Evolutionary conservation across 2,329 filamentous ascomycete genomes (phyloP).

Genomic region (Sclerotinia subarctica): DNA sequence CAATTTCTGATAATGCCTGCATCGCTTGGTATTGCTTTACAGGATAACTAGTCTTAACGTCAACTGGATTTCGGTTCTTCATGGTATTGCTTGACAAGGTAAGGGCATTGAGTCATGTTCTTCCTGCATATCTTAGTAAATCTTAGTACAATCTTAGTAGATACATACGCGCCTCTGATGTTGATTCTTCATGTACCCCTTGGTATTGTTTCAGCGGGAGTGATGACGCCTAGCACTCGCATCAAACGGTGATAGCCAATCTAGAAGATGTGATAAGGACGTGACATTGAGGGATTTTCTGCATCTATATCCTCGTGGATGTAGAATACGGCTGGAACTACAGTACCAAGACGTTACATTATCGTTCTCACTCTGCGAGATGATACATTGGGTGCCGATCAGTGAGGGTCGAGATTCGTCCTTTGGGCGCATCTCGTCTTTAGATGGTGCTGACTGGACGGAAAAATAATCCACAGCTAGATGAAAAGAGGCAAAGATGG

Average conservation of each 20-base stretch:
- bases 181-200: constrained; percentile 1
- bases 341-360: constrained; percentile 18
- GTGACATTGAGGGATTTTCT: constrained; percentile 18
- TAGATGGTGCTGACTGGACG: background rate
- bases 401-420: constrained; percentile 12
- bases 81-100: constrained; percentile 2
- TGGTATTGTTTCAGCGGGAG: background rate
- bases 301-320: constrained; percentile 13
- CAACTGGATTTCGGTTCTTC: background rate
- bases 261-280: constrained; percentile 11
- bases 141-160: constrained; percentile 1
- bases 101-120: background rate
- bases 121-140: constrained; percentile 2
- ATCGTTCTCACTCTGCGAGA: background rate
- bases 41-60: background rate
- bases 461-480: constrained; percentile 4
- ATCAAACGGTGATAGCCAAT: background rate
- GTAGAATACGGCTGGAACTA: background rate
- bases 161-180: background rate
- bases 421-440: background rate
- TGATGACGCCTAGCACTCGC: background rate
- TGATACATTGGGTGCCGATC: constrained; percentile 12
- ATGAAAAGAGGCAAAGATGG: background rate
- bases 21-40: constrained; percentile 9
- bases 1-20: background rate